These are phyloP conservation scores for Wallacemonas sp. DNA, from an alignment of 208 protist species.

Conservation along the genomic window DNA sequence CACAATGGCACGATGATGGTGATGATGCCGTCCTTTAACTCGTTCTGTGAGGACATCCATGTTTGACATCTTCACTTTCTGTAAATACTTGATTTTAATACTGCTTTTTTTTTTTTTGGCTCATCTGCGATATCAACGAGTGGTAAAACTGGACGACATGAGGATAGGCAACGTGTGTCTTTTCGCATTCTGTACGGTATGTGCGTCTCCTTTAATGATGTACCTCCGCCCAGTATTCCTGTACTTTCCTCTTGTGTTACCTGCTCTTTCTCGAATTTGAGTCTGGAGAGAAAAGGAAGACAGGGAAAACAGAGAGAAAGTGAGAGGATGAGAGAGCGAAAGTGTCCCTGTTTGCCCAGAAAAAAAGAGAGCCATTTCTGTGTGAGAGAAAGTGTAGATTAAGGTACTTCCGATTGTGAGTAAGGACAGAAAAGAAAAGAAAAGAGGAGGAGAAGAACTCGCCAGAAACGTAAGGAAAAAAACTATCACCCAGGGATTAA, in stretches of 20 bases:
- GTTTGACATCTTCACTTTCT: no score
- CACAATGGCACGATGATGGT: no score
- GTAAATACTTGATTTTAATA: no score
- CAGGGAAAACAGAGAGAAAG: slow-evolving; percentile 12
- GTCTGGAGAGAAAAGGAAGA: slow-evolving; percentile 9
- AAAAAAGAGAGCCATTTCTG: background rate
- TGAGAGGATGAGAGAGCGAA: background rate
- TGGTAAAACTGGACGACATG: no score
- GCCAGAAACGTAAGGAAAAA: background rate
- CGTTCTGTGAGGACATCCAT: no score
- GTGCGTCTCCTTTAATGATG: background rate
- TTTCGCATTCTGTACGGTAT: background rate
- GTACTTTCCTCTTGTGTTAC: background rate
- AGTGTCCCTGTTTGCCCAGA: no score
- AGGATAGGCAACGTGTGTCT: background rate
- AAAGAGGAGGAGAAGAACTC: slow-evolving; percentile 9
- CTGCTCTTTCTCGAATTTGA: no score
- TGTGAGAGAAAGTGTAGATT: no score
- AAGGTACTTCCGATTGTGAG: no score
- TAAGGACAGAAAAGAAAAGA: slow-evolving; percentile 15
- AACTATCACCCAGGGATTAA: slow-evolving; percentile 16
- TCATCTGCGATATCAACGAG: no score
- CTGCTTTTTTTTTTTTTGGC: no score
- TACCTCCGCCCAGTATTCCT: background rate
- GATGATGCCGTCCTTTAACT: no score